Base-by-base conservation (phyloP, 371 early-diverging fungal species). In the Zychaea mexicana region DNA sequence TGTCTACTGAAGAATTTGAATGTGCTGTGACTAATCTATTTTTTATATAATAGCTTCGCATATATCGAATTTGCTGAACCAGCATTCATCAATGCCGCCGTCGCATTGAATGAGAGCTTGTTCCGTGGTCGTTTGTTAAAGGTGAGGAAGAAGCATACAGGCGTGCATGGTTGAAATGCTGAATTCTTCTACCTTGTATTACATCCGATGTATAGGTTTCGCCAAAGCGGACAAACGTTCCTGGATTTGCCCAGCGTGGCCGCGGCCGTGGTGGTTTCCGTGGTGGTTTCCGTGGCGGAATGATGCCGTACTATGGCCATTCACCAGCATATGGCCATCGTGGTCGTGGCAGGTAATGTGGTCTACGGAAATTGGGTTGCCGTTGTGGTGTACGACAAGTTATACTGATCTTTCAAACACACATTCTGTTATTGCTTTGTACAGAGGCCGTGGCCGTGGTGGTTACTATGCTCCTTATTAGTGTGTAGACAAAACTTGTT, bases 171-270 rank as follows among this genome's bases (percentile, higher is more conserved):
- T 53, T 53, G 30, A 46, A 38, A 38, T 60, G 19, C 32, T 17
- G 15, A 36, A 36, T 8, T 1, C 15, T 10, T 36, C 15, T 0
- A 36, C 2, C 15, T 28, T 53, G 42, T 22, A 21, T 61, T 60
- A 17, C 22, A 22, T 2, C 38, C 21, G 19, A 10, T 46, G 17
- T 61, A 7, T 65, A 78, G 85, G 95, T 94, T 30, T 86, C 88
- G 19, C 81, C 95, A 17, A 98, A 98, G 83, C 92, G 99, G 54
- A 97, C 98, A 61, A 98, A 98, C 66, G 79, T 98, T n/a, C 98
- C 96, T 13, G 93, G 93, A 10, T 85, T 94, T 75, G 76, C 82
- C 45, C 74, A 79, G 31, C 85, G 91, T 47, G 90, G 92, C 8
- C 83, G 93, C 49, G 92, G 92, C 33, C 81, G 92, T 57, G 90